phyloP scores from a whole-genome alignment of 257 asterid genomes.

The Orobanche coerulescens region DNA sequence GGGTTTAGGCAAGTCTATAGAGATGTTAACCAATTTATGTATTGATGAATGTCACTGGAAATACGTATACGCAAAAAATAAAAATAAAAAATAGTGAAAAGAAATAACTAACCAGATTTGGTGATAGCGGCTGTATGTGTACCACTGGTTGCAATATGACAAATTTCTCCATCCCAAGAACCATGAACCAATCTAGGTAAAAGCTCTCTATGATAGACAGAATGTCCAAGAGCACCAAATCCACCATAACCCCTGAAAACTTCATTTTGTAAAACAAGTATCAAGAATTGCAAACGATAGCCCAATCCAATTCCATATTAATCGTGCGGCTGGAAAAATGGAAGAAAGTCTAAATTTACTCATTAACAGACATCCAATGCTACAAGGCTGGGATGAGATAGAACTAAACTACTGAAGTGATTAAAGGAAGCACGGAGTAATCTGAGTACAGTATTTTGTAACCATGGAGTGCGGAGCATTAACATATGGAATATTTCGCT shows the following conservation, averaged over 20 bases:
- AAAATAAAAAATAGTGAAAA: not conserved
- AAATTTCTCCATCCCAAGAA: constrained; percentile 65
- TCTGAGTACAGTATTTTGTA: not conserved
- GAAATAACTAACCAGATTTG: constrained; percentile 50
- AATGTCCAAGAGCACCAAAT: constrained; percentile 97
- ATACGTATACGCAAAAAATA: not conserved
- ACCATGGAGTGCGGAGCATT: not conserved
- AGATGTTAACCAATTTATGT: not conserved
- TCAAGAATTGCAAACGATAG: constrained; percentile 32
- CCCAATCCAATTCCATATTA: constrained; percentile 14
- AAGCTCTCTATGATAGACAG: constrained; percentile 79
- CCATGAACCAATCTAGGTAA: constrained; percentile 74
- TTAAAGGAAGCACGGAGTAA: not conserved
- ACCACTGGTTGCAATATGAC: constrained; percentile 80
- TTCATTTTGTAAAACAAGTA: constrained; percentile 39
- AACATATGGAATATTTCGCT: not conserved
- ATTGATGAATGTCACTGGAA: constrained; percentile 1
- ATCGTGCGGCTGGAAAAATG: constrained; percentile 10
- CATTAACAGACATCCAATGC: constrained; percentile 3
- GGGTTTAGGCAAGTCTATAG: not conserved
- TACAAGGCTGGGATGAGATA: not conserved
- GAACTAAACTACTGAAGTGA: not conserved
- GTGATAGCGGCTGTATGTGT: constrained; percentile 86
- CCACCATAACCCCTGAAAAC: constrained; percentile 99
- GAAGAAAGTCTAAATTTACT: not conserved